Base-by-base conservation (phyloP, 768 basidiomycete species). In the Lyophyllum semitale region DNA sequence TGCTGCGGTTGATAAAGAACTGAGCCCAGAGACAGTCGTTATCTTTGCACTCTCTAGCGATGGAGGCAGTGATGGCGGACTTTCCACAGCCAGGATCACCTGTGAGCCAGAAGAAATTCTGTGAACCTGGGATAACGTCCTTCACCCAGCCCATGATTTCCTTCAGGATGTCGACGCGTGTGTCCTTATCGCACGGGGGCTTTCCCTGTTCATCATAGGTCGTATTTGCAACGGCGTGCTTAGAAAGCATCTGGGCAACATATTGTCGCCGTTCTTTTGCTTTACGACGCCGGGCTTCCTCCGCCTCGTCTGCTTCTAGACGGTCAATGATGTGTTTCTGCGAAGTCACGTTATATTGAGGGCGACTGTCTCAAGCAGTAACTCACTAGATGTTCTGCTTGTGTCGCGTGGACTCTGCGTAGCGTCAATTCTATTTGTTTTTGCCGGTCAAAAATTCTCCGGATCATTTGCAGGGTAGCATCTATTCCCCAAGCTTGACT, bases 1-100 rank as follows among this genome's bases (percentile, higher is more conserved):
- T 55, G 26, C 57, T 61, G 13, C 59, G 59, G 50, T 60, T 59
- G 54, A 62, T n/a, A n/a, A n/a, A n/a, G n/a, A n/a, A n/a, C n/a
- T n/a, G n/a, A 15, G 61, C 61, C 58, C 55, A 60, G 13, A 63
- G 52, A 17, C 35, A 44, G 18, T 46, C 53, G 27, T 51, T 53
- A 35, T 59, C 62, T 29, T 53, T 58, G 48, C 57, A 60, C n/a
- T 42, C 48, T 33, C 55, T 47, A 5, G 59, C 59, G 33, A 60
- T 53, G 18, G 62, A 58, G 17, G 62, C 62, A 7, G 62, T 60
- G 15, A 63, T 44, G 9, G 62, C 55, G 3, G 62, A 63, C 50
- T 63, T 63, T 8, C 59, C 62, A 58, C 33, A 8, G 6, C 33
- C 33, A 8, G 33, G 33, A 15, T 35, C 33, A 13, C 33, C 33